Evolutionary conservation across 257 asterid genomes (phyloP), one percentile per base, ranked within the genome.

Genomic region (Thymus quinquecostatus): DNA sequence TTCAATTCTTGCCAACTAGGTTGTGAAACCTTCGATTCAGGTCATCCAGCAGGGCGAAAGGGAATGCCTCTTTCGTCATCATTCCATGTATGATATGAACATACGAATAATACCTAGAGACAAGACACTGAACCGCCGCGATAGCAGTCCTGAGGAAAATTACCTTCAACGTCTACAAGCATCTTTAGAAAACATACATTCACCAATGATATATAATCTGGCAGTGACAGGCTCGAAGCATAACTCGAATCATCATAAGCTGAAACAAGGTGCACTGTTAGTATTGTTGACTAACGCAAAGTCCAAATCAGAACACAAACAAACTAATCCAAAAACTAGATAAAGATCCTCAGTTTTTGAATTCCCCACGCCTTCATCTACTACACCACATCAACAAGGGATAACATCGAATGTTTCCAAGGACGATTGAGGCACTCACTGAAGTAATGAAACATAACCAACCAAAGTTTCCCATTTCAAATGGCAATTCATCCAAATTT

Each of bases 151-250:
- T 10, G 50, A 60, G 50, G 34, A 10, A 45, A n/a, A 34, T 40
- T 51, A 62, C 48, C 48, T 32, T 62, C 9, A 67, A 67, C 70
- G 45, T 11, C 5, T 50, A 33, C 55, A 63, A 51, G 50, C 65
- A 51, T 72, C 64, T 21, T 10, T 1, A 10, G 28, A n/a, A 27
- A 11, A 14, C 27, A 36, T 49, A 30, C 60, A 66, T n/a, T 9
- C 14, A n/a, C 33, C 33, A 33, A 49, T 50, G 2, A 43, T 44
- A 41, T 62, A 41, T 3, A 38, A 14, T 21, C 33, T 21, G 38
- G 44, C 10, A 5, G 10, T 5, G 2, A 27, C 57, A 49, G 62
- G 27, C 10, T 8, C 36, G 21, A 41, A 51, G 2, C 48, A 36
- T 11, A 10, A 32, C 48, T 9, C 10, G 38, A 38, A 67, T 33